Evolutionary conservation across 1,284 basidiomycete genomes (phyloP), one percentile per base, ranked within the genome.

Genomic region (Veloporphyrellus conicus): DNA sequence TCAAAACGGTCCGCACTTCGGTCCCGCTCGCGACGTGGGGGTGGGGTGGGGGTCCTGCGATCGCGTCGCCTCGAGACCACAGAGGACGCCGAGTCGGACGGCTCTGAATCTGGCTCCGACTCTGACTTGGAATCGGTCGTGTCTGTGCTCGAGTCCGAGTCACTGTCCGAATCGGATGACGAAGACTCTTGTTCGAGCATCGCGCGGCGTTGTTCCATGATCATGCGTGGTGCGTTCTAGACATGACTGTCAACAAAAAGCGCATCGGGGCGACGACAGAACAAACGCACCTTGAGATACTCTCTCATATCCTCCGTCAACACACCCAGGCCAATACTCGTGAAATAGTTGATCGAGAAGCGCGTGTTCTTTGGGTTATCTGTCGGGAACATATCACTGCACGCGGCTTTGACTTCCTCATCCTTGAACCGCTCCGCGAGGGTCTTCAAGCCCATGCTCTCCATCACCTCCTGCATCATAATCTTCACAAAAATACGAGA

Each of bases 401-500:
- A 92, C 8, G 81, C 82, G 25, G 77, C 73, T 66, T 77, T 84
- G 47, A 97, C 75, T 58, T 92, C 90, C 4, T 84, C 81, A 52
- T 93, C 90, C 67, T 83, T 85, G 73, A 99, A 94, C 35, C 95
- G 74, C 65, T 91, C 88, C 6, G 84, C 81, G 6, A 98, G 71
- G 28, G 68, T 77, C 68, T 90, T 90, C 60, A 97, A 66, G 1
- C 96, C 94, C 80, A 99, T 86, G 52, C 83, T 81, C 72, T 97
- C 94, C 72, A 88, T 87, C 74, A 99, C 82, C 70, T 99, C 96
- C 52, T 83, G 82, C 77, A 97, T 86, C 73, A 98, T 73, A 59
- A 98, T 97, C 72, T 99, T 99, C 68, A 97, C 74, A 66, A 99
- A 99, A 66, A 99, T 99, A 74, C 96, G 91, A 55, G 87, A 89